A percentile compares a stretch with the other conserved stretches of the same genome.
Evolutionary conservation across 352 stramenopile species (phyloP).

Genomic region (Phytophthora citricola): DNA sequence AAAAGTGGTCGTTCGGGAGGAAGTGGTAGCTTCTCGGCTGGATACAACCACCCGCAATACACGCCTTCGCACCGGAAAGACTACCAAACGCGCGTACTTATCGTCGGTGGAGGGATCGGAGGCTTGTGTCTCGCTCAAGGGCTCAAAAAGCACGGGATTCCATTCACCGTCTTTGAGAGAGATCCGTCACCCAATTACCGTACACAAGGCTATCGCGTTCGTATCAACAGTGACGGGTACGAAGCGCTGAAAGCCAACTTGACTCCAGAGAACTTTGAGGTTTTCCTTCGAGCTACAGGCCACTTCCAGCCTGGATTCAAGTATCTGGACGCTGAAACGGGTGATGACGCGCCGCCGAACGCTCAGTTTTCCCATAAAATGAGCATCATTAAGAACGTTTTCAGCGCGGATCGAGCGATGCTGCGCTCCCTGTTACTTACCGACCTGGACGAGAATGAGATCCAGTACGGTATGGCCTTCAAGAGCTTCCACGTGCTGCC

Average conservation of each 20-base stretch:
- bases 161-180: conserved; percentile 73
- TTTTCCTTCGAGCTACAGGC: conserved; percentile 59
- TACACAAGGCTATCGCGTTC: conserved; percentile 64
- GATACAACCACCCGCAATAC: conserved; percentile 14
- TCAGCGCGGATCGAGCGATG: conserved; percentile 58
- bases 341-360: conserved; percentile 11
- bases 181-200: conserved; percentile 70
- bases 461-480: conserved; percentile 67
- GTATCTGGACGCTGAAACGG: conserved; percentile 56
- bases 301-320: conserved; percentile 60
- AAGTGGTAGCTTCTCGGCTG: conserved; percentile 25
- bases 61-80: conserved; percentile 28
- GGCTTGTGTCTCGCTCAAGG: conserved; percentile 68
- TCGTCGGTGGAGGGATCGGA: conserved; percentile 63
- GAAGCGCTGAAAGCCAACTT: conserved; percentile 63
- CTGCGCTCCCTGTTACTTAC: conserved; percentile 51
- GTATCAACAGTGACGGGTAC: conserved; percentile 66
- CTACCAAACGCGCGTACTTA: conserved; percentile 45
- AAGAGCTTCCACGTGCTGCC: conserved; percentile 50
- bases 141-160: conserved; percentile 63
- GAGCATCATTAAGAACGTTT: conserved; percentile 39
- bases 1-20: conserved; percentile 24
- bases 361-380: conserved; percentile 41
- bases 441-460: conserved; percentile 57
- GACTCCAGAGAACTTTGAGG: conserved; percentile 55